phyloP scores from a whole-genome alignment of 441 rosid species.

The Manihot esculenta region DNA sequence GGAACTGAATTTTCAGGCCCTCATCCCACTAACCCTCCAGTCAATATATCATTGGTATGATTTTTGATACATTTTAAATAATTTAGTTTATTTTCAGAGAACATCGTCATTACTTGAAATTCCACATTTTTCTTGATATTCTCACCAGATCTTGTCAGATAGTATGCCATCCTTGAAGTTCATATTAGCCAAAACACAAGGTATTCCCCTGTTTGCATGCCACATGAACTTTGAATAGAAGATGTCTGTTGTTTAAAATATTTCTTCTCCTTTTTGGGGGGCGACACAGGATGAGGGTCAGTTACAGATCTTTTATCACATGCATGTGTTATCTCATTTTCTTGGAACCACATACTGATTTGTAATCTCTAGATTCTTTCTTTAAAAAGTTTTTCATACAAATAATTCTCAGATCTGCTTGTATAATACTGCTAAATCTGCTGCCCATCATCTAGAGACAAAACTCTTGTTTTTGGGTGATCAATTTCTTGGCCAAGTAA shows the following conservation, averaged over 20 bases:
- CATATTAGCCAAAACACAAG: constrained; percentile 1
- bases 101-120: constrained; percentile 1
- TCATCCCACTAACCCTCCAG: too few species aligned
- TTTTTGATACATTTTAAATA: background rate
- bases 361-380: background rate
- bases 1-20: too few species aligned
- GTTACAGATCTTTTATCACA: background rate
- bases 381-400: background rate
- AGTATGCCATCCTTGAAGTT: constrained; percentile 10
- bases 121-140: constrained; percentile 1
- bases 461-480: background rate
- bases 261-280: background rate
- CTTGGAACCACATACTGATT: background rate
- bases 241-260: background rate
- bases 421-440: background rate
- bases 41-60: background rate
- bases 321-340: background rate
- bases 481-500: background rate
- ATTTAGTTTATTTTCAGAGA: background rate
- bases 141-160: background rate
- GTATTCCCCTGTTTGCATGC: background rate
- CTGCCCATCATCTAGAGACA: background rate
- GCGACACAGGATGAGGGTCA: background rate
- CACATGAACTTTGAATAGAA: background rate
- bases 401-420: constrained; percentile 1